phyloP scores from a whole-genome alignment of 2,329 filamentous ascomycete genomes.

The Xylaria hypoxylon region DNA sequence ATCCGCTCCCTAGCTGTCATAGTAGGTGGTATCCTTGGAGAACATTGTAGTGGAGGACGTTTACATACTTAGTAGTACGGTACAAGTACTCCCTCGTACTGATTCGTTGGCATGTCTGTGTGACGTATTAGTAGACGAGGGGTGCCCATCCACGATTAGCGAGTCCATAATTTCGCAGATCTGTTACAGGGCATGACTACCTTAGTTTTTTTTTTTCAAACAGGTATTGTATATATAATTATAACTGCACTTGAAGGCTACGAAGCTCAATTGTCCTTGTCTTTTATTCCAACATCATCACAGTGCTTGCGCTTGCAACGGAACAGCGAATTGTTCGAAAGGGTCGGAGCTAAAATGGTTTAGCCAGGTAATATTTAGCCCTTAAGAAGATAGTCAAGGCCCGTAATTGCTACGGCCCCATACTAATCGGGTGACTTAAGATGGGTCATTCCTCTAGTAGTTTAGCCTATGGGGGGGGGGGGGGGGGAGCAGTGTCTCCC shows the following conservation, averaged over 20 bases:
- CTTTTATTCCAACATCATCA: neutral
- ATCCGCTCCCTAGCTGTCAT: conserved; percentile 13
- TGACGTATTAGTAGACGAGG: conserved; percentile 16
- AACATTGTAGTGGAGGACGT: conserved; percentile 11
- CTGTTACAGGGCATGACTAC: too few species aligned
- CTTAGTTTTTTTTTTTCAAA: too few species aligned
- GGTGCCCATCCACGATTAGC: neutral
- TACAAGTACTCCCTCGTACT: neutral
- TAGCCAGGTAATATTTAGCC: conserved; percentile 7
- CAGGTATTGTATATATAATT: neutral
- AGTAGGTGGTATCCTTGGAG: conserved; percentile 22
- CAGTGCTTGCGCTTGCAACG: neutral
- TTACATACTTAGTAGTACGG: neutral
- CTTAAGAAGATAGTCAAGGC: too few species aligned
- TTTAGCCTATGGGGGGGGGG: neutral
- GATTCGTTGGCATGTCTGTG: neutral
- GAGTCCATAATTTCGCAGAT: too few species aligned
- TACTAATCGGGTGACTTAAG: neutral
- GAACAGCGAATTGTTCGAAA: neutral
- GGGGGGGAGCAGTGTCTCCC: neutral
- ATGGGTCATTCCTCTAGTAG: neutral
- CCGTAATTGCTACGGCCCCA: neutral
- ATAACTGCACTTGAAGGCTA: neutral
- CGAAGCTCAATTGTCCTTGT: neutral
- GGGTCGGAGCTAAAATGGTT: neutral